Percentiles rank a stretch among this genome's conserved stretches.
Conservation (phyloP, 73 alveolate species). For the Paramecium tetraurelia region DNA sequence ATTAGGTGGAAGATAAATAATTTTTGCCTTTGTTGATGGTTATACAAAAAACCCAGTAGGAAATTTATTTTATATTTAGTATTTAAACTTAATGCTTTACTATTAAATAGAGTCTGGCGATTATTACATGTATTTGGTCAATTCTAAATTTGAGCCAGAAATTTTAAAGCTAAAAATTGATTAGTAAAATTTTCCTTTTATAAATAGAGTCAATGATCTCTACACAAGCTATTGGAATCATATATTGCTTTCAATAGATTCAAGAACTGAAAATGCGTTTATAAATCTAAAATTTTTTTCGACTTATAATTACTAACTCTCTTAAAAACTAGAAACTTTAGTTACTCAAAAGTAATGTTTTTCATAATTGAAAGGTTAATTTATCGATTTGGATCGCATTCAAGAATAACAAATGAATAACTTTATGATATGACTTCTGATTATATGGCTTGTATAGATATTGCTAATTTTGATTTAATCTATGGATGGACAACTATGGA, state of each 20-base stretch:
- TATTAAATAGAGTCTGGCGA: background rate
- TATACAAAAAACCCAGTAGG: background rate
- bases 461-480: background rate
- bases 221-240: background rate
- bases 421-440: background rate
- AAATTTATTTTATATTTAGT: background rate
- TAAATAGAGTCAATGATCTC: background rate
- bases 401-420: background rate
- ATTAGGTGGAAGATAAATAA: background rate
- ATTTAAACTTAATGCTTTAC: background rate
- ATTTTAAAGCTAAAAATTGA: background rate
- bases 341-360: background rate
- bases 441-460: background rate
- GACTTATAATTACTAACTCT: background rate
- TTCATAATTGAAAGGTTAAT: background rate
- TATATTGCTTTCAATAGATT: background rate
- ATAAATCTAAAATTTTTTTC: background rate
- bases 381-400: background rate
- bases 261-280: background rate
- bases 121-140: background rate
- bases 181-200: background rate
- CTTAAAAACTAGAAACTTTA: background rate
- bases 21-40: background rate
- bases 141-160: background rate
- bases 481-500: conserved; percentile 3